Base-by-base conservation (phyloP, 257 asterid species). In the Capsicum pubescens region DNA sequence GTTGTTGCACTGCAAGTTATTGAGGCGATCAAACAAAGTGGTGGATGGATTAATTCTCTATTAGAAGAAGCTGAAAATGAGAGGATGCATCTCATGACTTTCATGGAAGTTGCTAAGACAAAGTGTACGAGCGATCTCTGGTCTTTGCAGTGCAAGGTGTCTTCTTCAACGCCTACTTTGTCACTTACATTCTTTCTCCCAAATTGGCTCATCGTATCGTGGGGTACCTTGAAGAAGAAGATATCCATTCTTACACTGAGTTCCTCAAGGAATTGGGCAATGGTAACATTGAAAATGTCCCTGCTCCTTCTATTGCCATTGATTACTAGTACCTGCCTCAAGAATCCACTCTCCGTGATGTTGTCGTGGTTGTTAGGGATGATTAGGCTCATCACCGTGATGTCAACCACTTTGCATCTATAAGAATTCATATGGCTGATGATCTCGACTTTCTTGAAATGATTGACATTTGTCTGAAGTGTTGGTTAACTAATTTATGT, bases 371-470 rank as follows among this genome's bases (percentile, higher is more conserved):
- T 60, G 91, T 95, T 1, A 84, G 99, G 79, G 98, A 97, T 8
- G 99, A 95, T 10, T 98, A 95, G 91, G 99, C 99, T 79, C 98
- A 95, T 84, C 99, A 95, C 87, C 97, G 97, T 0, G 99, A 94
- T 84, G 97, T 95, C 82, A 95, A 95, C 81, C 99, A 95, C 88
- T 94, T 88, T 86, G 99, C 99, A 76, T 94, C 99, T 70, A 97
- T 93, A 68, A 68, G 54, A 35, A 35, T 16, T 56, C 61, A 56
- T 56, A 56, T 15, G 5, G 19, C 3, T 13, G 46, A 2, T 66
- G 46, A 66, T 13, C 11, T 35, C 77, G 6, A 15, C 26, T 39
- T 68, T 10, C 16, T 68, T 68, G 4, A 1, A 8, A 36, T 39
- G 72, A 32, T 59, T 21, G 2, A 3, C 6, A 0, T 32, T 9